Conservation (phyloP, 2,329 filamentous ascomycete genomes). For the Talaromyces sp. region DNA sequence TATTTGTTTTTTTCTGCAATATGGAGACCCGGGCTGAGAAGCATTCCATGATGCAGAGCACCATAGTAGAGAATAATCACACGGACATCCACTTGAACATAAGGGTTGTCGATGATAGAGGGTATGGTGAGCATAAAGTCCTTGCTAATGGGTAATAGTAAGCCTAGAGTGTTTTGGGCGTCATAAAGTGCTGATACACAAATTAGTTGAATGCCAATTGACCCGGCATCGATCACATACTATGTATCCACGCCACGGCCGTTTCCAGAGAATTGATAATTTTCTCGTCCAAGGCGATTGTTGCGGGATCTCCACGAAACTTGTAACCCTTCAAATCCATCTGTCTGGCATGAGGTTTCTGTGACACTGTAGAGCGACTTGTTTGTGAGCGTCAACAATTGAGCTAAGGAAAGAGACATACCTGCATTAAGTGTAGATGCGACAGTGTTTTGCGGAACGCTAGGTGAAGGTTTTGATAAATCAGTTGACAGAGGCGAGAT, state of each 20-base stretch:
- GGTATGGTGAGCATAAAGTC: slow-evolving; percentile 3
- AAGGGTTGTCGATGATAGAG: not conserved
- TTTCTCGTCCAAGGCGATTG: not conserved
- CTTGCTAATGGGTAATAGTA: not conserved
- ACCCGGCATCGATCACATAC: not conserved
- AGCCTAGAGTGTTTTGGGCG: not conserved
- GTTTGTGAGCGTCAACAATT: not conserved
- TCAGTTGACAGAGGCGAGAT: not conserved
- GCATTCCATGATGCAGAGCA: slow-evolving; percentile 1
- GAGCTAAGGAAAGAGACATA: not conserved
- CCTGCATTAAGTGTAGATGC: not conserved
- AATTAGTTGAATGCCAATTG: not conserved
- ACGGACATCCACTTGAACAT: not conserved
- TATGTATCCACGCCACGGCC: not conserved
- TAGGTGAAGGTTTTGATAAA: not conserved
- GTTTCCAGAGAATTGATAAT: not conserved
- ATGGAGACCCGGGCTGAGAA: not conserved
- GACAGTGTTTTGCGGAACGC: not conserved
- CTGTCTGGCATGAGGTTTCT: not conserved
- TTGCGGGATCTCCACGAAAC: not conserved
- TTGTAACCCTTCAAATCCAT: not conserved
- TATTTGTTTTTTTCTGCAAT: not conserved
- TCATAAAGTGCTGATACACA: not conserved
- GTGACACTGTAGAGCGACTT: not conserved
- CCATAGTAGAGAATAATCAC: not conserved